These are phyloP conservation scores for Aspergillus bridgeri DNA, from an alignment of 495 filamentous ascomycete genomes.

Conservation along the genomic window DNA sequence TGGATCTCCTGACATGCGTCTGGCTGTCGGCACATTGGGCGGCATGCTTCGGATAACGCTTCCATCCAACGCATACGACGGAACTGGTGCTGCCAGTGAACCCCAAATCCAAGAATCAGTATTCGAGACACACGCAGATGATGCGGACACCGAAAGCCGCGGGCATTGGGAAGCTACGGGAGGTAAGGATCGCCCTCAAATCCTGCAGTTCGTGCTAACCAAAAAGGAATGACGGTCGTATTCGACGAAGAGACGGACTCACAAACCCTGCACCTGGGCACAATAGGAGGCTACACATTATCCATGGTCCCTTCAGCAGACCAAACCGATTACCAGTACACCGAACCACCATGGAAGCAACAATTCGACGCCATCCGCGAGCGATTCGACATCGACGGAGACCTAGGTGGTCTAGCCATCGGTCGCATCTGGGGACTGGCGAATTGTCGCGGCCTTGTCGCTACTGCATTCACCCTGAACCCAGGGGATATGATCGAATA, in stretches of 20 bases:
- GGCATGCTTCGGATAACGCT: conserved; percentile 25
- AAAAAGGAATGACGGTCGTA: conserved; percentile 26
- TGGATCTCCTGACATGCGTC: conserved; percentile 10
- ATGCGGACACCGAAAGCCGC: conserved; percentile 4
- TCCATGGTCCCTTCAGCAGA: conserved; percentile 9
- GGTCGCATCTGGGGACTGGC: conserved; percentile 51
- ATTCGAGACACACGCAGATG: conserved; percentile 14
- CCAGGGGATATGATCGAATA: conserved; percentile 55
- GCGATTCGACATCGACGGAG: conserved; percentile 42
- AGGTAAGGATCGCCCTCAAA: conserved; percentile 17
- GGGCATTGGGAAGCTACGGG: conserved; percentile 31
- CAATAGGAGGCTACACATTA: conserved; percentile 25
- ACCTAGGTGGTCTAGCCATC: conserved; percentile 40
- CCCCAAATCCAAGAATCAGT: conserved; percentile 18
- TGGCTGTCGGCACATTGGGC: conserved; percentile 23
- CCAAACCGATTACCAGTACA: neutral
- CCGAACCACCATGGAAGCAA: conserved; percentile 29
- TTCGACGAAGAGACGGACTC: conserved; percentile 11
- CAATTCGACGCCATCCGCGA: conserved; percentile 33
- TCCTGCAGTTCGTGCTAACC: conserved; percentile 8
- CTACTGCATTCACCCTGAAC: conserved; percentile 43
- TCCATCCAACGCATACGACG: conserved; percentile 17
- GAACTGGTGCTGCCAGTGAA: neutral
- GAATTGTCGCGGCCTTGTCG: conserved; percentile 36
- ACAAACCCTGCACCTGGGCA: conserved; percentile 29